Conservation (phyloP, 1,284 basidiomycete genomes). For the Cutaneotrichosporon sp. region DNA sequence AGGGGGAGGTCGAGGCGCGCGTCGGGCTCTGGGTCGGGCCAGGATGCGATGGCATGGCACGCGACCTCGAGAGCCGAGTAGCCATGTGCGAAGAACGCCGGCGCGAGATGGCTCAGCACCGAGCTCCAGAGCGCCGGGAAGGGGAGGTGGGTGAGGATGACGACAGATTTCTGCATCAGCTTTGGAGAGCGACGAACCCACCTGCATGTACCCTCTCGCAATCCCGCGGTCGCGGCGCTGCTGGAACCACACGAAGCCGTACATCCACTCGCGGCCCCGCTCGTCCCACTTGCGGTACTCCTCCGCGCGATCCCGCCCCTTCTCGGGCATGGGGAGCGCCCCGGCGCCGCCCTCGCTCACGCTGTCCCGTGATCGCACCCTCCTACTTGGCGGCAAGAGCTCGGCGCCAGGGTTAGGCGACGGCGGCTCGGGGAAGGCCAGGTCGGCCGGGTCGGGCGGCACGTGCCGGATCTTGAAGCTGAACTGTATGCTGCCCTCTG, state of each 20-base stretch:
- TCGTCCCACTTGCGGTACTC: conserved; percentile 51
- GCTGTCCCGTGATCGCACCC: not conserved
- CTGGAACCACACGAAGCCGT: conserved; percentile 80
- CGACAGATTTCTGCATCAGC: conserved; percentile 69
- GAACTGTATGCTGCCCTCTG: conserved; percentile 56
- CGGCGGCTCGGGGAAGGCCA: conserved; percentile 44
- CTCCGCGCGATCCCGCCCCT: conserved; percentile 42
- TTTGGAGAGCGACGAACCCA: conserved; percentile 45
- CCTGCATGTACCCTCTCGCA: conserved; percentile 85
- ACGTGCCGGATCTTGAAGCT: conserved; percentile 61
- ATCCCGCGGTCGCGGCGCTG: conserved; percentile 69
- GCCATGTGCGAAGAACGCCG: conserved; percentile 72
- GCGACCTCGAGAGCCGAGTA: conserved; percentile 79
- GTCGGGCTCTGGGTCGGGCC: conserved; percentile 70
- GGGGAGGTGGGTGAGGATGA: conserved; percentile 79
- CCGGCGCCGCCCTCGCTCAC: not conserved
- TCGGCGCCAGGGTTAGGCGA: conserved; percentile 39
- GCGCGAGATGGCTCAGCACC: conserved; percentile 70
- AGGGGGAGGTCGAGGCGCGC: conserved; percentile 72
- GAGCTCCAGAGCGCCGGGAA: conserved; percentile 80
- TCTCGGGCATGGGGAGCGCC: not conserved
- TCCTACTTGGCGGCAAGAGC: not conserved
- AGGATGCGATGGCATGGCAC: conserved; percentile 79
- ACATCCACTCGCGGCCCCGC: conserved; percentile 58
- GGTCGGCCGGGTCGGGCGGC: conserved; percentile 37